phyloP scores from a whole-genome alignment of 306 rosid genomes.

The Ceratonia siliqua region DNA sequence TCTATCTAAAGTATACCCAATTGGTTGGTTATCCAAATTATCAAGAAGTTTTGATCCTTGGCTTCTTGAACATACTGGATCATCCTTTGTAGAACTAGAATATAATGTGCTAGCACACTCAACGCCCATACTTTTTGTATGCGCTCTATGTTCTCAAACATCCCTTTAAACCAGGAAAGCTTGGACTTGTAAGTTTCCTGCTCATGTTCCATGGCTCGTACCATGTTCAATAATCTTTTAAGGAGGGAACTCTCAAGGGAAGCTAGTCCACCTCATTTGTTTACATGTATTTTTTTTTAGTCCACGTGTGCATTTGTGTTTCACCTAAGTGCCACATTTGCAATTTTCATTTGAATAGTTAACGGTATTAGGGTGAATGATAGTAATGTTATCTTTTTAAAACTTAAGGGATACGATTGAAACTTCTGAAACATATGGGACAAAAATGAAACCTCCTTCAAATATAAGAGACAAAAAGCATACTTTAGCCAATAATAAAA shows the following conservation, averaged over 20 bases:
- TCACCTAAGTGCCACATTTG: no score
- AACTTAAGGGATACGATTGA: no score
- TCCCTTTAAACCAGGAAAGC: constrained; percentile 48
- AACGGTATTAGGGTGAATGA: no score
- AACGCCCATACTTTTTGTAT: constrained; percentile 68
- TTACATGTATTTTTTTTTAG: no score
- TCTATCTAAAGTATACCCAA: neutral
- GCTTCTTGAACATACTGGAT: constrained; percentile 39
- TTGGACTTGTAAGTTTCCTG: constrained; percentile 50
- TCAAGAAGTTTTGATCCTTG: constrained; percentile 47
- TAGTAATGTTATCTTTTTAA: no score
- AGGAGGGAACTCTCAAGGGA: constrained; percentile 34
- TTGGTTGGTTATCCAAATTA: neutral
- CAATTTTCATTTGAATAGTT: no score
- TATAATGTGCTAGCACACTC: constrained; percentile 47
- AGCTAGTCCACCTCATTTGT: no score
- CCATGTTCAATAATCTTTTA: constrained; percentile 39
- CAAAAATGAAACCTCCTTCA: no score
- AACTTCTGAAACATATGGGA: no score
- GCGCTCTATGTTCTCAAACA: constrained; percentile 53
- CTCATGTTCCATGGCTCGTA: constrained; percentile 48
- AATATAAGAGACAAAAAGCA: no score
- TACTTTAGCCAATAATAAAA: no score
- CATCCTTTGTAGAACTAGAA: constrained; percentile 37
- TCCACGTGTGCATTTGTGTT: no score